Base-by-base conservation (phyloP, 2,329 filamentous ascomycete species). In the Trichophyton rubrum region DNA sequence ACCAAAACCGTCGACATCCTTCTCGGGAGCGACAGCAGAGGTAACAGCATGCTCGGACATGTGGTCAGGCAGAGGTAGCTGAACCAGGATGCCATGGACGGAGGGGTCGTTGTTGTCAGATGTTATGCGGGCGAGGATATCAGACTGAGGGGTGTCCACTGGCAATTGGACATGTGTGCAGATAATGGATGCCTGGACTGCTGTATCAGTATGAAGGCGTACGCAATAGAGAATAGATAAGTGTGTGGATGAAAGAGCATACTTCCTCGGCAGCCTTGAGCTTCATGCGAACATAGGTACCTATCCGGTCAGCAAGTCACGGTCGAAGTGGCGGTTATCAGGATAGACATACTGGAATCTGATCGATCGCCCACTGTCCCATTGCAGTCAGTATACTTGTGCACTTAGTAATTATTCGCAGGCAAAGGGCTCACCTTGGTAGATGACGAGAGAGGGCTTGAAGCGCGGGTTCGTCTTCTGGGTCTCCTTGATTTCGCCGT, bases 271-370 rank as follows among this genome's bases (percentile, higher is more conserved):
- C 93, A 66, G 93, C 93, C 82, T 96, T 99, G 71, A 96, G 79
- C 80, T 99, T 99, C 93, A 99, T 99, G 77, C 91, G 91, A 76
- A 99, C 92, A 88, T 99, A 99, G 59, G 92, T 97, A 70, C 86
- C 88, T 92, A 69, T 61, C 43, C 64, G 61, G 68, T 73, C 67
- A 74, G 65, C 58, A 59, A 51, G 51, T 47, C 57, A 35, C 53
- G 27, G 27, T 22, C 13, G 22, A n/a, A 15, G 38, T 7, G 45
- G 56, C 60, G 38, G 43, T 30, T 51, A 55, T 9, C 6, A 47
- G 17, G 5, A 24, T n/a, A 33, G 11, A 33, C 85, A 72, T 81
- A 95, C 89, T 87, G 41, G 91, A 96, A 78, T 99, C 93, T 66
- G 89, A 89, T 69, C 93, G 86, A 74, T 91, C 88, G 72, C 91